Evolutionary conservation across 2,329 filamentous ascomycete genomes (phyloP).

Genomic region (Pseudogymnoascus sp.): DNA sequence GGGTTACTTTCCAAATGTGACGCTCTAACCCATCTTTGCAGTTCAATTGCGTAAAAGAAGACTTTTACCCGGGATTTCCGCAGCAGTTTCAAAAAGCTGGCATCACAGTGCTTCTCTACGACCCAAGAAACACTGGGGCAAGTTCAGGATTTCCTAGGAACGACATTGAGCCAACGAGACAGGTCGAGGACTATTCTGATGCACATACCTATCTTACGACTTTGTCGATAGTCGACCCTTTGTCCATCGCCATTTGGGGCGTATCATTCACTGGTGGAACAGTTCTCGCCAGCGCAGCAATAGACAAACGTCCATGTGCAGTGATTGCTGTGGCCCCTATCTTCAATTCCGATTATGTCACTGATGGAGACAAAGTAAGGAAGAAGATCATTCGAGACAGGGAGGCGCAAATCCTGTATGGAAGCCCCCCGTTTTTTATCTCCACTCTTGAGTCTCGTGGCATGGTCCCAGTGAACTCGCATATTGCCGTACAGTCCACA

Average conservation of each 20-base stretch:
- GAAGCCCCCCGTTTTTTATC: neutral
- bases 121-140: conserved; percentile 29
- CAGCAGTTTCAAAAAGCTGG: conserved; percentile 20
- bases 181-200: conserved; percentile 31
- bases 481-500: neutral
- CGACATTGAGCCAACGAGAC: conserved; percentile 28
- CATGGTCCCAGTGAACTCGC: neutral
- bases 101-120: conserved; percentile 32
- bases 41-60: conserved; percentile 7
- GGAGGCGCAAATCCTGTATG: neutral
- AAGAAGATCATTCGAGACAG: conserved; percentile 5
- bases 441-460: neutral
- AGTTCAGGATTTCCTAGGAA: conserved; percentile 29
- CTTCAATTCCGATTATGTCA: neutral
- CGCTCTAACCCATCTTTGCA: neutral
- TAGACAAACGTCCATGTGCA: conserved; percentile 33
- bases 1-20: neutral
- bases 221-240: conserved; percentile 26
- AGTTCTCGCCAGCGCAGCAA: conserved; percentile 32
- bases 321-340: conserved; percentile 23
- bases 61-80: conserved; percentile 19
- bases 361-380: neutral
- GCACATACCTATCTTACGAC: conserved; percentile 31
- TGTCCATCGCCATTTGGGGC: conserved; percentile 33
- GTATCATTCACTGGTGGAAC: conserved; percentile 32